phyloP scores from a whole-genome alignment of 2,329 filamentous ascomycete species.

The Gnomoniopsis sp. region DNA sequence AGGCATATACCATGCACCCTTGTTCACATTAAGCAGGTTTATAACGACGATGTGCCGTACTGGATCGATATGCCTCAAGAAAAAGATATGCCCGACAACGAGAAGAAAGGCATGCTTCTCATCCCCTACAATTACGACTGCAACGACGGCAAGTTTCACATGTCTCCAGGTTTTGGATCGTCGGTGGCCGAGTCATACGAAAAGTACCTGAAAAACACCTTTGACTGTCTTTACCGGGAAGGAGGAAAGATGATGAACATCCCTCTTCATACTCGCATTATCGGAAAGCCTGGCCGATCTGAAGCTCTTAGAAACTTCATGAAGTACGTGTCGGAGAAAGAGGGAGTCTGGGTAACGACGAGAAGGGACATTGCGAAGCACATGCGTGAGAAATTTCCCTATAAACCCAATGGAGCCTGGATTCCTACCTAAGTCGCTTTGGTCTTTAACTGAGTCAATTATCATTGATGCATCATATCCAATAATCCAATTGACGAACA shows the following conservation, averaged over 20 bases:
- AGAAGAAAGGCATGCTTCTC: constrained; percentile 35
- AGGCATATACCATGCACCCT: neutral
- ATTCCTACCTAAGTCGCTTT: neutral
- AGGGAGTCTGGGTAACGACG: constrained; percentile 41
- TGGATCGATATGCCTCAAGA: constrained; percentile 28
- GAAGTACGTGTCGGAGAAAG: constrained; percentile 34
- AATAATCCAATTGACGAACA: too few species aligned
- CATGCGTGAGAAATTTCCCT: constrained; percentile 35
- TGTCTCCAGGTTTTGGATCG: constrained; percentile 38
- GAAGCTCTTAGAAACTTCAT: constrained; percentile 37
- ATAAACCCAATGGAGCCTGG: constrained; percentile 26
- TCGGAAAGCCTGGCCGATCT: constrained; percentile 36
- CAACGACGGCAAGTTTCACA: constrained; percentile 42
- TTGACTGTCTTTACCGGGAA: constrained; percentile 37
- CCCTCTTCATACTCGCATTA: constrained; percentile 36
- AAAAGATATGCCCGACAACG: constrained; percentile 23
- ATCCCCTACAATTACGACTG: constrained; percentile 36
- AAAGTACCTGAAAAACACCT: constrained; percentile 37
- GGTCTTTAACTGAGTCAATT: neutral
- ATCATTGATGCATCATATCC: too few species aligned
- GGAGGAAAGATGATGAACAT: constrained; percentile 41
- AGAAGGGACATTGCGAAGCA: constrained; percentile 39
- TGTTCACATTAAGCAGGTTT: constrained; percentile 14
- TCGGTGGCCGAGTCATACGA: constrained; percentile 35
- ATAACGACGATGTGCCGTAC: constrained; percentile 28